Percentiles rank a stretch among this genome's conserved stretches.
Conservation (phyloP, 1,284 basidiomycete genomes). For the Agroathelia rolfsii region DNA sequence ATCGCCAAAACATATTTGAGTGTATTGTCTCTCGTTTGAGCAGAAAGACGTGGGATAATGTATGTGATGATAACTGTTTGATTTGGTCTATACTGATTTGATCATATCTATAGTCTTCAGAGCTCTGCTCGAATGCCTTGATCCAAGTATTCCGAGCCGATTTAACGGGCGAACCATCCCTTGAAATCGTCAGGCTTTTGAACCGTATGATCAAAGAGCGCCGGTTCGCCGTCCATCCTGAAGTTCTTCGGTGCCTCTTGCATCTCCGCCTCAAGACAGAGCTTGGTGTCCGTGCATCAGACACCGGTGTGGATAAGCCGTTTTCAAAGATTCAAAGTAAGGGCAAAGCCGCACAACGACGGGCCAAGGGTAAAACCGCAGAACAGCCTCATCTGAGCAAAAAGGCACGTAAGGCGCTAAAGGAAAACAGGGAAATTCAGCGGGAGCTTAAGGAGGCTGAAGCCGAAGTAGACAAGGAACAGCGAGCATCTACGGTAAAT, state of each 20-base stretch:
- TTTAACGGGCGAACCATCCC: slow-evolving; percentile 67
- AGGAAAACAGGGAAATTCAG: slow-evolving; percentile 79
- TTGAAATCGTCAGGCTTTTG: slow-evolving; percentile 85
- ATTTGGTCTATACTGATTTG: slow-evolving; percentile 3
- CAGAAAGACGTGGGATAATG: slow-evolving; percentile 80
- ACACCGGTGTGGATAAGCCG: slow-evolving; percentile 50
- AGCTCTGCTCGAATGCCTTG: slow-evolving; percentile 75
- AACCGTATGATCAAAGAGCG: slow-evolving; percentile 97
- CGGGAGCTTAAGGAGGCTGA: slow-evolving; percentile 91
- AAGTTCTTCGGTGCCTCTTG: slow-evolving; percentile 79
- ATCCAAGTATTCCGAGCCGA: slow-evolving; percentile 78
- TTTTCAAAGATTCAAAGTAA: slow-evolving; percentile 30
- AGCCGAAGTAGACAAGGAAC: slow-evolving; percentile 89
- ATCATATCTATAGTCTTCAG: slow-evolving; percentile 51
- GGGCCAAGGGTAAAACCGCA: slow-evolving; percentile 50
- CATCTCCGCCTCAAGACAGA: slow-evolving; percentile 86
- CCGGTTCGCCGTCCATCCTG: slow-evolving; percentile 82
- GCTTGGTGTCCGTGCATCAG: slow-evolving; percentile 70
- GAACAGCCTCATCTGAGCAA: slow-evolving; percentile 77
- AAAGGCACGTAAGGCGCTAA: slow-evolving; percentile 71
- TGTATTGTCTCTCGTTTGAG: slow-evolving; percentile 81
- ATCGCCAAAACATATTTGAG: slow-evolving; percentile 86
- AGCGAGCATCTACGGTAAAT: slow-evolving; percentile 73
- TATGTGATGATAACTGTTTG: slow-evolving; percentile 29
- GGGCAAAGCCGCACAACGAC: slow-evolving; percentile 36